Base-by-base conservation (phyloP, 169 alveolate species). In the Eimeria mitis region DNA sequence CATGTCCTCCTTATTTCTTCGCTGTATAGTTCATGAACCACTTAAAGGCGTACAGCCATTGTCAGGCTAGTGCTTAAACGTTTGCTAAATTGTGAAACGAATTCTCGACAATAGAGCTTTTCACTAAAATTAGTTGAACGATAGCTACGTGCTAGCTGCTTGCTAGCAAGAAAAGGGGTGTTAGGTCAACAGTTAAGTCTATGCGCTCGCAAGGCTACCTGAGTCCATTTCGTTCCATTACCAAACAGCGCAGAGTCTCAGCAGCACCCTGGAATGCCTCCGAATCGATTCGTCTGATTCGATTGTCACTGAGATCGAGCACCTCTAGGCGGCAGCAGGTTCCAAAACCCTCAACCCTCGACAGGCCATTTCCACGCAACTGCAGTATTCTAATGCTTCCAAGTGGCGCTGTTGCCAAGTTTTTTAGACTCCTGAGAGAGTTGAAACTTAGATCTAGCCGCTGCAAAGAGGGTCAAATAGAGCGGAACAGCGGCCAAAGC, bases 191-290 rank as follows among this genome's bases (percentile, higher is more conserved):
- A 6, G 40, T 70, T 37, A 4, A 47, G 42, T 9, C 0, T 37
- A 8, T 47, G 44, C 1, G 47, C 44, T 78, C 44, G 25, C 25
- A 31, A 37, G 40, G 5, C 25, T 83, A 92, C 96, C 89, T 92
- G 59, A 92, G 94, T 42, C 96, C 96, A 34, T 92, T 92, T 44
- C 94, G 76, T 31, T 92, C 96, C 65, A 92, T 83, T 34, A 79
- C 52, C 34, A 92, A 71, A 42, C 94, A 85, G 21, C 79, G 85
- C 31, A 79, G 78, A 11, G 89, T 88, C n/a, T 68, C 68, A 9
- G 14, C 13, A 19, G 78, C 92, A 2, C 87, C 90, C 78, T 92
- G 89, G 42, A 92, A 83, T 3, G 78, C 75, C 1, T 88, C 96
- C 19, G 96, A 75, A 31, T 79, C 89, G 16, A 88, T 79, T 52